Base-by-base conservation (phyloP, 129 eudicot species). In the Sambucus nigra region DNA sequence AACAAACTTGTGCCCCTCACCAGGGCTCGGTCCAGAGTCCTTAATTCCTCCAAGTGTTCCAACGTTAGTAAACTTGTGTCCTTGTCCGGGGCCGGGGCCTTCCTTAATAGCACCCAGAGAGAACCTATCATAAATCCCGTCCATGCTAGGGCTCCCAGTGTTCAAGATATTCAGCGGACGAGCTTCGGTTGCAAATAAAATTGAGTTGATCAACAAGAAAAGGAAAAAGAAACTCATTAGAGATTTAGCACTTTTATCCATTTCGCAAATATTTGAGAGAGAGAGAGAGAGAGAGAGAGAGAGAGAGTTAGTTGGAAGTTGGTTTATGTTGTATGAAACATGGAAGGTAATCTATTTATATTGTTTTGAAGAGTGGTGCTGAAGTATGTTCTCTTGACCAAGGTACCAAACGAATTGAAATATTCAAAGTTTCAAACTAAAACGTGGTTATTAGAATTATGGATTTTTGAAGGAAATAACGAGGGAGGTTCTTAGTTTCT, bases 1-100 rank as follows among this genome's bases (percentile, higher is more conserved):
- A 26, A 28, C 44, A 46, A 7, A 17, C 2, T 33, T 44, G 29
- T 60, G 54, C 5, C 65, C 65, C 22, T 24, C n/a, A 5, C 65
- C 65, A 5, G 65, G 65, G 17, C 65, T 60, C 15, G 65, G 65
- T 13, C 65, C 65, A 7, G 55, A 47, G 12, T 60, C 55, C 33
- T 60, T 60, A 21, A 46, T 60, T 47, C 65, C 65, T 46, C 23
- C 55, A 11, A 47, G 31, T 21, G 65, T 60, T 47, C 29, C 29
- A 17, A 13, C 6, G 14, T 24, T 15, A 23, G 35, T 31, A 47
- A 28, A 27, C 19, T 60, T 46, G 21, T 60, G 47, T 47, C 47
- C 55, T 47, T 7, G 32, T 5, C 65, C 55, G 18, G 64, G 17
- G 39, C 64, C 45, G 0, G 42, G 53, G 17, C 65, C 65, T 9